These are phyloP conservation scores for Lachnellula hyalina DNA, from an alignment of 2,329 filamentous ascomycete species.

Conservation along the genomic window DNA sequence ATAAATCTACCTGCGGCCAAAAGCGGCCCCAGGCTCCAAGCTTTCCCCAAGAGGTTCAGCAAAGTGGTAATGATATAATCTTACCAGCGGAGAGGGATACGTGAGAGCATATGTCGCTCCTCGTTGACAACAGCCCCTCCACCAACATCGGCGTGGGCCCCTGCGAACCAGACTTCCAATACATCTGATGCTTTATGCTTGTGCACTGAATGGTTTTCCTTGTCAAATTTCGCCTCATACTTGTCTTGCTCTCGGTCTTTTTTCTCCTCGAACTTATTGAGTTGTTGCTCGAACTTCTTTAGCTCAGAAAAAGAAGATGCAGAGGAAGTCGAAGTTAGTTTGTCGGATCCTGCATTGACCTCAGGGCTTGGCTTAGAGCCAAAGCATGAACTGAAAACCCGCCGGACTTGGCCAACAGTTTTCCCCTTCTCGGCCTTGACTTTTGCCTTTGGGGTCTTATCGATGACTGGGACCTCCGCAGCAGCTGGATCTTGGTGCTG, in stretches of 20 bases:
- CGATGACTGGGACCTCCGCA: background rate
- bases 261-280: background rate
- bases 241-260: constrained; percentile 16
- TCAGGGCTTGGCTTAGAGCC: background rate
- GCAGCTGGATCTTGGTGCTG: constrained; percentile 28
- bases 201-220: constrained; percentile 9
- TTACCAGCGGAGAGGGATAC: constrained; percentile 39
- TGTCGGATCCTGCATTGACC: background rate
- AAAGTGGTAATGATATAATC: too few species aligned
- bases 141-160: constrained; percentile 40
- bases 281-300: constrained; percentile 6
- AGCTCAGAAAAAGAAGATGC: background rate
- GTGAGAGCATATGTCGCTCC: constrained; percentile 38
- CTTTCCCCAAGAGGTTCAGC: too few species aligned
- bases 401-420: background rate
- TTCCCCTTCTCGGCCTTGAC: constrained; percentile 1
- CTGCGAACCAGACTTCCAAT: constrained; percentile 40
- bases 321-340: constrained; percentile 3
- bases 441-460: constrained; percentile 3
- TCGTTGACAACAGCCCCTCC: constrained; percentile 39
- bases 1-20: too few species aligned
- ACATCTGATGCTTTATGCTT: constrained; percentile 37
- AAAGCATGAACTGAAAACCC: constrained; percentile 9
- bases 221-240: constrained; percentile 17
- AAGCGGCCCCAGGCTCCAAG: too few species aligned